phyloP scores from a whole-genome alignment of 2,329 filamentous ascomycete species.

The Aspergillus sp. region DNA sequence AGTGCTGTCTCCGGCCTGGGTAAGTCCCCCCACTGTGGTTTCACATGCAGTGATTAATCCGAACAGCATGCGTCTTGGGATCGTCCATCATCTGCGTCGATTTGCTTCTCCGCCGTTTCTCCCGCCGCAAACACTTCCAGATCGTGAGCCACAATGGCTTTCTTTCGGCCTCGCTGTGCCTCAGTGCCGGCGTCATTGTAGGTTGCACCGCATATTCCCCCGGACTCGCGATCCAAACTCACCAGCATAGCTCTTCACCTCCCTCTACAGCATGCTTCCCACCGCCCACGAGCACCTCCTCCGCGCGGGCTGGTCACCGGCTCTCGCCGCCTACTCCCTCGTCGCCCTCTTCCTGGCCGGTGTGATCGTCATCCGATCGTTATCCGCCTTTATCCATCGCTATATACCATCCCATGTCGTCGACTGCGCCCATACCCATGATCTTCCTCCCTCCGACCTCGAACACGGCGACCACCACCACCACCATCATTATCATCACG shows the following conservation, averaged over 20 bases:
- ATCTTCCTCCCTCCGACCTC: slow-evolving; percentile 32
- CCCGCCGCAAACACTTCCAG: slow-evolving; percentile 72
- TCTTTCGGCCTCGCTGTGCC: slow-evolving; percentile 78
- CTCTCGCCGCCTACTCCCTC: slow-evolving; percentile 56
- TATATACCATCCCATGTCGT: slow-evolving; percentile 51
- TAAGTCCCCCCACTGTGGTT: slow-evolving; percentile 32
- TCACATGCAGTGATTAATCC: background rate
- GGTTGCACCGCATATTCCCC: slow-evolving; percentile 20
- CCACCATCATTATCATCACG: slow-evolving; percentile 22
- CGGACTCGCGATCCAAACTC: slow-evolving; percentile 3
- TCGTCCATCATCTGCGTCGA: slow-evolving; percentile 87
- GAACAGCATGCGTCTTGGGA: slow-evolving; percentile 60
- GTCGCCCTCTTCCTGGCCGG: slow-evolving; percentile 49
- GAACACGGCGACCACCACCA: slow-evolving; percentile 28
- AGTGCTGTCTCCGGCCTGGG: slow-evolving; percentile 74
- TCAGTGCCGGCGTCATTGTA: slow-evolving; percentile 97
- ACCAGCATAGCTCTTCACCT: slow-evolving; percentile 73
- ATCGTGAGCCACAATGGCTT: slow-evolving; percentile 90
- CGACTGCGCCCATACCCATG: slow-evolving; percentile 48
- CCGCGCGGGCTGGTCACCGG: slow-evolving; percentile 64
- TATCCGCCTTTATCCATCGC: slow-evolving; percentile 45
- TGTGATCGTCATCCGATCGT: slow-evolving; percentile 44
- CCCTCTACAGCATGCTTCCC: slow-evolving; percentile 89
- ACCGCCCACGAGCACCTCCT: slow-evolving; percentile 76
- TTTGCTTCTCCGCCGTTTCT: slow-evolving; percentile 67